Evolutionary conservation across 2,329 filamentous ascomycete genomes (phyloP), one percentile per base, ranked within the genome.

Genomic region (Talaromyces funiculosus): DNA sequence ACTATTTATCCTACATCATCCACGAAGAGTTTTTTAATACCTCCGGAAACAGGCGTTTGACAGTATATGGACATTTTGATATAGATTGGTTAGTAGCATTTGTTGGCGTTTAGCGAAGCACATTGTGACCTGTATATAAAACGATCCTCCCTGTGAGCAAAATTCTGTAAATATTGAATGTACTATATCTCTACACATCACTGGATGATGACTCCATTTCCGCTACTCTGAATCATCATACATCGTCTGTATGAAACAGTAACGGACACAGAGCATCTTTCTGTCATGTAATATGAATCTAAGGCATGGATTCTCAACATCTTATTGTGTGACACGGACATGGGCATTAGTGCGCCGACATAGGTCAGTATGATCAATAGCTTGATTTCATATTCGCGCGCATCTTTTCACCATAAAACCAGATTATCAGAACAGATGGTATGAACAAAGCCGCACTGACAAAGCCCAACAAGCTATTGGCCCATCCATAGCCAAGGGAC

Each of bases 381-480:
- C 54, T 47, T 35, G 29, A 45, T 24, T 47, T 57, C 18, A 47
- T 57, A 18, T 16, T 47, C 33, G 42, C 42, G n/a, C 40, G 40
- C 54, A 57, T 57, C 40, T 14, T 57, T 9, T 33, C n/a, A 10
- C 79, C 79, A 62, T 73, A 79, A 31, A 67, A 68, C 76, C 77
- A 82, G 37, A 82, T 64, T 57, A 80, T 56, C 7, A 78, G 63
- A 4, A 78, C 77, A 1, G 73, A 74, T 3, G 76, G 75, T 16
- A 68, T 58, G 14, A 68, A 67, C 70, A 75, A 1, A 68, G 73
- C 40, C 75, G 68, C 3, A 63, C 71, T 72, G 5, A 75, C 59
- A 31, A 84, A 79, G 69, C 81, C 80, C 72, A 87, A 61, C 72
- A 84, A 68, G 73, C 72, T 73, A 59, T 78, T 79, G 0, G 78